Conservation (phyloP, 2,329 filamentous ascomycete genomes). For the Alternaria panax region DNA sequence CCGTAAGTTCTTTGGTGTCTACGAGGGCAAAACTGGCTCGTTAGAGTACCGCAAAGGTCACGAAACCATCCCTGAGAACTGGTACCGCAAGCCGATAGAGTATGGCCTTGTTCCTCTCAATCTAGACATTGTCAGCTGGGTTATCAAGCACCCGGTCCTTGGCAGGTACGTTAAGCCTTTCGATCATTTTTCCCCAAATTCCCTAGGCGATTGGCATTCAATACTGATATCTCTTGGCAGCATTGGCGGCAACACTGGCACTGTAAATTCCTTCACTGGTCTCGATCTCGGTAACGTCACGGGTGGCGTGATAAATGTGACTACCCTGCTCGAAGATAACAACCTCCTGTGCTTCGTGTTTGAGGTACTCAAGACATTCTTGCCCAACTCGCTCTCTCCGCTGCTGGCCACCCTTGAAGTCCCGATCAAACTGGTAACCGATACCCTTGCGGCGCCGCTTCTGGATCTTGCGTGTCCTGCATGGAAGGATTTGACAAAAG, state of each 20-base stretch:
- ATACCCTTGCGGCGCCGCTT: constrained; percentile 29
- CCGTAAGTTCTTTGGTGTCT: constrained; percentile 58
- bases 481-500: constrained; percentile 28
- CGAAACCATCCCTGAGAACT: constrained; percentile 62
- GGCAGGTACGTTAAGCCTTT: constrained; percentile 21
- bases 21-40: constrained; percentile 47
- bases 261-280: constrained; percentile 60
- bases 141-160: constrained; percentile 22
- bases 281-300: constrained; percentile 45
- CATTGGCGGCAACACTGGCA: constrained; percentile 62
- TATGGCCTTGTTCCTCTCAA: constrained; percentile 55
- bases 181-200: neutral
- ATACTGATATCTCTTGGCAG: constrained; percentile 8
- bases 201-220: neutral
- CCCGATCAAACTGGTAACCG: constrained; percentile 30
- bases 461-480: constrained; percentile 35
- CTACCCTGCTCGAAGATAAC: constrained; percentile 50
- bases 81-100: constrained; percentile 57
- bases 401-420: constrained; percentile 34
- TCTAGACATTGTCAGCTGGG: constrained; percentile 26
- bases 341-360: constrained; percentile 50
- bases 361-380: constrained; percentile 44
- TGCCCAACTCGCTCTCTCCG: constrained; percentile 44
- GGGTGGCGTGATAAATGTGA: constrained; percentile 23
- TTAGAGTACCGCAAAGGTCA: constrained; percentile 55